Evolutionary conservation across 495 filamentous ascomycete genomes (phyloP), one percentile per base, ranked within the genome.

Genomic region (Lophium mytilinum): DNA sequence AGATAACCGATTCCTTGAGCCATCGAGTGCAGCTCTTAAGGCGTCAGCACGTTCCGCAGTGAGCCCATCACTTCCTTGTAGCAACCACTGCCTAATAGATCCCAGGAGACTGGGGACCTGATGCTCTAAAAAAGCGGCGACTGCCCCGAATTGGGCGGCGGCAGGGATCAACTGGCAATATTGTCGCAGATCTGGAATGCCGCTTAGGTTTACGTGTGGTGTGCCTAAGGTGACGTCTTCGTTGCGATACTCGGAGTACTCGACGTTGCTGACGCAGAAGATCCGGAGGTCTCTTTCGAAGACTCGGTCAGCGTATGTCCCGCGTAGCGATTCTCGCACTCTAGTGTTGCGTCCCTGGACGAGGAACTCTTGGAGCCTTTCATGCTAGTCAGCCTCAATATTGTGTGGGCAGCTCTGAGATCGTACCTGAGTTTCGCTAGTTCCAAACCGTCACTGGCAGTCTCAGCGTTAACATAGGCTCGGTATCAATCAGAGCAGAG

Each of bases 111-210:
- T 43, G n/a, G 59, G 59, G 9, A 57, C 59, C 37, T 53, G 41
- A 45, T 54, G 42, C 34, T 62, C 50, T 0, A 62, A n/a, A 33
- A 53, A 62, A 1, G 54, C 50, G 1, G 42, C 36, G 1, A 50
- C 54, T 3, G 47, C 50, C 4, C 15, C 54, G 21, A 57, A 62
- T 35, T 57, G 59, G 37, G 49, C 55, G 4, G 53, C 45, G 9
- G 55, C 59, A 11, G 59, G 21, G 6, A 62, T 53, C 10, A 41
- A 53, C 37, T 62, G 59, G 45, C 59, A 62, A 19, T 62, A 57
- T 30, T 33, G 53, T 17, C 59, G 24, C 36, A 62, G 39, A 14
- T 54, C 24, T 21, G 54, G 35, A 9, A 62, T 57, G 8, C 59
- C 59, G 37, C 54, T 62, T 4, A 62, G 30, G 6, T 57, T 54